Evolutionary conservation across 495 filamentous ascomycete species (phyloP).

Genomic region (Hypoxylon fuscum): DNA sequence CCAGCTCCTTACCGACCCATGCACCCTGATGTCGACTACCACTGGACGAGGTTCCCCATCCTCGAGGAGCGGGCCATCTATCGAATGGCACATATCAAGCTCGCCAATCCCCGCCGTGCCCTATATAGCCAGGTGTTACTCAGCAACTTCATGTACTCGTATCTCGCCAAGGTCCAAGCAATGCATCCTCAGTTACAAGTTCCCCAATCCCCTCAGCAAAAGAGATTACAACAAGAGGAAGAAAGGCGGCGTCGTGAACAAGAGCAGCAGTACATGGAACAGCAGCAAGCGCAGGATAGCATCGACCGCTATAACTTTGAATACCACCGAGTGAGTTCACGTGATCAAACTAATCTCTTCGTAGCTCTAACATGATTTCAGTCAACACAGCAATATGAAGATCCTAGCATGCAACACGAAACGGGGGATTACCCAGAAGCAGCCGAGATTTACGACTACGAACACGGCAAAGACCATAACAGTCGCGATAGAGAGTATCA

Average conservation of each 20-base stretch:
- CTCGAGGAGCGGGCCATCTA: conserved; percentile 98
- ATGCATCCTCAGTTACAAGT: conserved; percentile 94
- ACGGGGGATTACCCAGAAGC: conserved; percentile 56
- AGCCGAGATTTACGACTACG: conserved; percentile 60
- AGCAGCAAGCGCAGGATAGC: conserved; percentile 59
- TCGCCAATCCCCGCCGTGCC: conserved; percentile 92
- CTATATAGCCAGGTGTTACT: conserved; percentile 95
- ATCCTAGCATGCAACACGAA: conserved; percentile 50
- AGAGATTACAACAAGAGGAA: conserved; percentile 68
- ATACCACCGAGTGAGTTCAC: conserved; percentile 59
- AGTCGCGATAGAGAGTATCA: conserved; percentile 39
- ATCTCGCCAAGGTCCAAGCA: conserved; percentile 97
- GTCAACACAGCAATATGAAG: conserved; percentile 56
- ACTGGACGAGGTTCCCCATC: conserved; percentile 95
- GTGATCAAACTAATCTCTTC: neutral
- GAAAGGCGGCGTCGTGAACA: conserved; percentile 69
- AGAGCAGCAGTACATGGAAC: conserved; percentile 63
- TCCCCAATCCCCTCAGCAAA: conserved; percentile 70
- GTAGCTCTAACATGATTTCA: conserved; percentile 36
- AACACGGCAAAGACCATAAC: conserved; percentile 46
- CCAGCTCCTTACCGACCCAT: conserved; percentile 73
- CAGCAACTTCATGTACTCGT: conserved; percentile 99
- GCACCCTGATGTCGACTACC: conserved; percentile 88
- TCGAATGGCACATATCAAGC: conserved; percentile 97
- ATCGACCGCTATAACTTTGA: conserved; percentile 59